These are phyloP conservation scores for Calonectria hawksworthii DNA, from an alignment of 2,329 filamentous ascomycete species.

Conservation along the genomic window DNA sequence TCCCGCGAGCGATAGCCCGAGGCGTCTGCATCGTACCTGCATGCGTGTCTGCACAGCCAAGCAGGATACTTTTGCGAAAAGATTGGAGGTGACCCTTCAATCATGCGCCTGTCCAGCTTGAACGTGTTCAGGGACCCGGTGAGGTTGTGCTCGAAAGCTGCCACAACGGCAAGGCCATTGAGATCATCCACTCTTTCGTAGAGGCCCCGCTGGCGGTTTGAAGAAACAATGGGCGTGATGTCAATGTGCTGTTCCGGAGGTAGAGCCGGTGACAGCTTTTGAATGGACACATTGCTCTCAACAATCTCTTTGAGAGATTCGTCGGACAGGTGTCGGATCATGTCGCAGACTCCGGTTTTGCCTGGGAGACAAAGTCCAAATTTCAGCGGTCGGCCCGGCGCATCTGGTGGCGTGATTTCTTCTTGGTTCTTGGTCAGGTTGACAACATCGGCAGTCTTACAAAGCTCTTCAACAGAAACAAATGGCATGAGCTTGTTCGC, in stretches of 20 bases:
- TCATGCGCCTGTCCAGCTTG: background rate
- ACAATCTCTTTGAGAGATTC: background rate
- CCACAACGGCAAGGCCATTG: background rate
- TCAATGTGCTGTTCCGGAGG: background rate
- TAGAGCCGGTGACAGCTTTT: background rate
- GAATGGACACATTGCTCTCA: background rate
- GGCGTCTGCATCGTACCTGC: background rate
- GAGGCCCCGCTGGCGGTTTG: background rate
- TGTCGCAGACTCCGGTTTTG: background rate
- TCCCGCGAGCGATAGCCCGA: background rate
- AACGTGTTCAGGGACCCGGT: background rate
- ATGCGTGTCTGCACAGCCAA: background rate
- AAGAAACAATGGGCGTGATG: background rate
- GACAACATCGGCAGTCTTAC: background rate
- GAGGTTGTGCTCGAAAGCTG: background rate
- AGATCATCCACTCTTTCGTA: background rate
- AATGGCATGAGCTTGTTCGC: background rate
- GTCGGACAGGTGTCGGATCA: background rate
- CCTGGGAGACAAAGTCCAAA: background rate
- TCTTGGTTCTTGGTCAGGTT: background rate
- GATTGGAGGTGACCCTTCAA: background rate
- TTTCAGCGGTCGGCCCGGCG: no score
- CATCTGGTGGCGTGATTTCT: background rate
- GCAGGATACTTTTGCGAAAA: background rate
- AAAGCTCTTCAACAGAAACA: background rate